Base-by-base conservation (phyloP, 2,329 filamentous ascomycete species). In the Rosellinia necatrix region DNA sequence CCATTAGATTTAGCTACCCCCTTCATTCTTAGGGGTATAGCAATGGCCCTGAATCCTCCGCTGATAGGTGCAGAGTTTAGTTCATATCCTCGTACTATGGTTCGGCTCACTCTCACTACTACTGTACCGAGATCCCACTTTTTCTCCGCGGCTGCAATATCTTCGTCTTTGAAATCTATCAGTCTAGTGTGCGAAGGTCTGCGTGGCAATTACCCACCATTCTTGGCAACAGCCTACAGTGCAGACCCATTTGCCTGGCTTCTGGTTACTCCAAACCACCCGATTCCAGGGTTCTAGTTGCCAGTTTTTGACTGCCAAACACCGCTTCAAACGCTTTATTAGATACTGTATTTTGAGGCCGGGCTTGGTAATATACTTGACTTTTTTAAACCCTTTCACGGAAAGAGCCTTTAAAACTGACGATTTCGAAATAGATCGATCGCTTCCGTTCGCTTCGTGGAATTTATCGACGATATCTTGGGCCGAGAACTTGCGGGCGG, bases 51-150 rank as follows among this genome's bases (percentile, higher is more conserved):
- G 10, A 42, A 24, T 5, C 49, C 30, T 9, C 53, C 41, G n/a
- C 42, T 24, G n/a, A 7, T 4, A 25, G 53, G 46, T 19, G 25
- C 10, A 13, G 19, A 24, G 21, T 15, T 25, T 10, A 22, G 44
- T 8, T 35, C 8, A 10, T 35, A 5, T 22, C 35, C 21, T 9
- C 21, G 10, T 17, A 32, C 17, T 12, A n/a, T n/a, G n/a, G n/a
- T n/a, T n/a, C n/a, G n/a, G n/a, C n/a, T n/a, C n/a, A n/a, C n/a
- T n/a, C n/a, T 37, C 4, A 66, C 55, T 35, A 65, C 51, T 6
- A 68, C 64, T 15, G 47, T 35, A 3, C 65, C 66, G 10, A 68
- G n/a, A n/a, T n/a, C n/a, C n/a, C n/a, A n/a, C n/a, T n/a, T n/a
- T n/a, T n/a, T n/a, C n/a, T n/a, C n/a, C n/a, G n/a, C n/a, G n/a